A percentile compares a stretch with the other conserved stretches of the same genome.
phyloP scores from a whole-genome alignment of 768 basidiomycete species.

The Phlegmacium glaucopus region DNA sequence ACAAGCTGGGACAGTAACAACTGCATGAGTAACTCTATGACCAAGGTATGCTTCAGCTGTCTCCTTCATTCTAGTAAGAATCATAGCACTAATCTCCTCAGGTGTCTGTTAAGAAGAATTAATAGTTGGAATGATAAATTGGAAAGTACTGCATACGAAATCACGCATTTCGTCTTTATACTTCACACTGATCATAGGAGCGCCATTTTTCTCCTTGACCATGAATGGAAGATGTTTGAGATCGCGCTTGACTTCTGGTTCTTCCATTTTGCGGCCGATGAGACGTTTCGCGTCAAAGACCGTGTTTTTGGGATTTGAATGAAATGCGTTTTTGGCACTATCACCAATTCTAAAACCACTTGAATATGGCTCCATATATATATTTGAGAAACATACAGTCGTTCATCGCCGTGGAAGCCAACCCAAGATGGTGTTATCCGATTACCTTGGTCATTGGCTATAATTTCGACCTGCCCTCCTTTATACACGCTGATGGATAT shows the following conservation, averaged over 20 bases:
- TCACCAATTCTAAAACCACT: constrained; percentile 63
- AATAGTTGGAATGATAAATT: neutral
- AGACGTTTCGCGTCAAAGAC: constrained; percentile 95
- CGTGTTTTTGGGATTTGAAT: constrained; percentile 90
- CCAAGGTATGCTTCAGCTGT: constrained; percentile 70
- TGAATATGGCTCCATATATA: constrained; percentile 14
- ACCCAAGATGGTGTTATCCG: constrained; percentile 92
- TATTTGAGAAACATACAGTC: constrained; percentile 41
- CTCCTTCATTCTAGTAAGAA: constrained; percentile 67
- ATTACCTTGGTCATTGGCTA: constrained; percentile 88
- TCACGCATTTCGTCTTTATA: constrained; percentile 54
- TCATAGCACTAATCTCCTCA: constrained; percentile 68
- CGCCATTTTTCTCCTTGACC: constrained; percentile 67
- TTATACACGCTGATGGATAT: constrained; percentile 39
- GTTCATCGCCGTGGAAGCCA: constrained; percentile 87
- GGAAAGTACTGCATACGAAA: constrained; percentile 37
- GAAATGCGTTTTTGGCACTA: constrained; percentile 91
- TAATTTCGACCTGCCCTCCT: constrained; percentile 64
- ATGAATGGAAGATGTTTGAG: constrained; percentile 87
- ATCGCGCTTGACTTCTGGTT: constrained; percentile 75
- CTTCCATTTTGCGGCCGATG: constrained; percentile 80
- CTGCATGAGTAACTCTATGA: constrained; percentile 57
- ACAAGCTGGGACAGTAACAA: constrained; percentile 58
- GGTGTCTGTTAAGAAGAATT: constrained; percentile 37
- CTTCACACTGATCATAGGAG: constrained; percentile 74